phyloP scores from a whole-genome alignment of 2,329 filamentous ascomycete genomes.

The Raffaelea albimanens region DNA sequence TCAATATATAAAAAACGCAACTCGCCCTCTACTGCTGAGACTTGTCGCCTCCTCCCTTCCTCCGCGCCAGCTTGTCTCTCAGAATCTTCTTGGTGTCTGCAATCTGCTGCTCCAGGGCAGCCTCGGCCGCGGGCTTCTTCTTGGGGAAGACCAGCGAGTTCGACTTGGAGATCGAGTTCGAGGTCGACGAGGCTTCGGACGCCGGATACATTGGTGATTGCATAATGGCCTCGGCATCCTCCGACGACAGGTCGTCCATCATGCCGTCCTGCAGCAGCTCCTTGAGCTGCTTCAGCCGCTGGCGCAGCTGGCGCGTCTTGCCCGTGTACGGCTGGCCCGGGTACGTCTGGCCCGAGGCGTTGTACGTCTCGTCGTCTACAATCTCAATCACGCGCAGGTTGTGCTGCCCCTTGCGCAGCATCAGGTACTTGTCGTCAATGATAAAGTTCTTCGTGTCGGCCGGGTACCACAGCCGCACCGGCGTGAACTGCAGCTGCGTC shows the following conservation, averaged over 20 bases:
- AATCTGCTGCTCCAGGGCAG: no score
- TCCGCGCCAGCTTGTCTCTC: no score
- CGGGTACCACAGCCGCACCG: constrained; percentile 49
- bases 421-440: constrained; percentile 48
- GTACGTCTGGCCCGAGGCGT: constrained; percentile 37
- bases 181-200: no score
- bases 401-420: constrained; percentile 55
- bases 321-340: constrained; percentile 44
- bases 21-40: no score
- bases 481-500: constrained; percentile 49
- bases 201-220: no score
- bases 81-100: no score
- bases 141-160: no score
- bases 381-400: constrained; percentile 53
- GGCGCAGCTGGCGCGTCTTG: constrained; percentile 32
- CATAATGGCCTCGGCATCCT: background rate
- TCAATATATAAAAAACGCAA: no score
- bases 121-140: no score
- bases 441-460: constrained; percentile 50
- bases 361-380: constrained; percentile 46
- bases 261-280: constrained; percentile 18
- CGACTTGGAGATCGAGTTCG: no score
- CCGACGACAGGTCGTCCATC: background rate
- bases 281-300: constrained; percentile 23
- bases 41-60: no score